Base-by-base conservation (phyloP, 139 green algal species). In the Picochlorum sp. region DNA sequence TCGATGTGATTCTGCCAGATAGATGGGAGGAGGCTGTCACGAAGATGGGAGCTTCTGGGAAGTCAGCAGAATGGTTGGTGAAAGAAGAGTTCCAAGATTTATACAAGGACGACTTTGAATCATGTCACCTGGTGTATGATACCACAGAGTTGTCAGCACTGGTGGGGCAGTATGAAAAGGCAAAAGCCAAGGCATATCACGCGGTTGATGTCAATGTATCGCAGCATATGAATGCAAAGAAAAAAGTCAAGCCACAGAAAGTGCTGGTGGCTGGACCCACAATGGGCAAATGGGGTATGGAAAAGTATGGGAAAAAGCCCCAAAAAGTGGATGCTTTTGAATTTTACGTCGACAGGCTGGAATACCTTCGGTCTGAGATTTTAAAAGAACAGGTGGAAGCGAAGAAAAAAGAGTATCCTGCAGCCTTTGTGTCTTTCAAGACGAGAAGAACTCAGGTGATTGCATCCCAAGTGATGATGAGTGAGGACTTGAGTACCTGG, bases 361-460 rank as follows among this genome's bases (percentile, higher is more conserved):
- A 18, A 18, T 30, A 59, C 28, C 38, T 74, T 32, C 24, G 49
- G 5, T 44, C 49, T 10, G 11, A 24, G 14, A 60, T 74, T 4
- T 10, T 13, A 0, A 38, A 47, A 14, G 63, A 68, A 13, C 56
- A 62, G 23, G 56, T 46, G 13, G 16, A 34, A 21, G 61, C 68
- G 6, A 28, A 24, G 37, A 15, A 45, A 20, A 26, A 23, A 3
- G 62, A 64, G 34, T 34, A 73, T 24, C 61, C 74, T n/a, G 62
- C 81, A 41, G 81, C 79, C 1, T 86, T 87, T 41, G 80, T 86
- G 3, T 87, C 79, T 2, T 87, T 87, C 73, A 70, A 71, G 61
- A 59, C 70, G 24, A 51, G 80, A 54, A 32, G 16, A n/a, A 28
- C 68, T 41, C 68, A 74, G 56, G 75, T 76, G 15, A 18, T 80